Base-by-base conservation (phyloP, 2,329 filamentous ascomycete species). In the Fusarium circinatum region DNA sequence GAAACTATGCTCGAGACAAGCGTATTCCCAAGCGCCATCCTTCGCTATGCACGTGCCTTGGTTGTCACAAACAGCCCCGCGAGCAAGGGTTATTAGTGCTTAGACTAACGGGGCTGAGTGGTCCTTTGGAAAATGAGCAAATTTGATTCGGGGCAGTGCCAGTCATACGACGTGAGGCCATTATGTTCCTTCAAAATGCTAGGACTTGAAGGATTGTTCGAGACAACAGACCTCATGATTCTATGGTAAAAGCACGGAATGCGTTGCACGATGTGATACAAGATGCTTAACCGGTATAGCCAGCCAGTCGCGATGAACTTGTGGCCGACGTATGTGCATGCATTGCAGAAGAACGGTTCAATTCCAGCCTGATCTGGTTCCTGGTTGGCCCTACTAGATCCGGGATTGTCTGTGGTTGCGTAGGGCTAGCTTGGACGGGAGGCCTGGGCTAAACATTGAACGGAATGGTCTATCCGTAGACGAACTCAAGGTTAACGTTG, bases 81-180 rank as follows among this genome's bases (percentile, higher is more conserved):
- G 20, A 28, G 20, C 56, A 64, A 45, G 61, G 56, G 24, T 44
- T 3, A 13, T 64, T 64, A 64, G 62, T 64, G 62, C 62, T 63
- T 61, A 63, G 61, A 24, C n/a, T 11, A 41, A 49, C 18, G 61
- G 61, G 61, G 61, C 55, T 63, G 61, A 26, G 55, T 49, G 61
- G 61, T 63, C 61, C 44, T 61, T 39, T 61, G 36, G 55, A 63
- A 49, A 63, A 49, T 61, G 56, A 61, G 44, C 44, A 48, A 61
- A 42, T 61, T 61, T 60, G 36, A 28, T 28, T 63, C 24, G 55
- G 44, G 61, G 52, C 56, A 47, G 60, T 62, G 51, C 39, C n/a
- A 39, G 42, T 61, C 42, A 42, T 63, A 61, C 61, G 44, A 61
- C 17, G 28, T 49, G 36, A 63, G 61, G 34, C 55, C 42, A 63